Base-by-base conservation (phyloP, 805 yeast genomes). In the Kazachstania bromeliacearum region DNA sequence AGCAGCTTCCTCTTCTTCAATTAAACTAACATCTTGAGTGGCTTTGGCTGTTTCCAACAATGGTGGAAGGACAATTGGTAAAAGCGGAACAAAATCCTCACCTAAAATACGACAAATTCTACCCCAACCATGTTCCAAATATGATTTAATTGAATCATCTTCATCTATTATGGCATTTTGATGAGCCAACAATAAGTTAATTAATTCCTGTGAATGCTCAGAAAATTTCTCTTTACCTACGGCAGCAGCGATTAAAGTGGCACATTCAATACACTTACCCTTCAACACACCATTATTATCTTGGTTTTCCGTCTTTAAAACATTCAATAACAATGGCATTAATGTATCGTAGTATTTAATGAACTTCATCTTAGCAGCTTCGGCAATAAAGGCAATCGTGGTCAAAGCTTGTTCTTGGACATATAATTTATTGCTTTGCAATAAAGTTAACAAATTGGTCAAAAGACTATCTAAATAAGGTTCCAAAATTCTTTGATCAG, bases 391-490 rank as follows among this genome's bases (percentile, higher is more conserved):
- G 15, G 97, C 95, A 59, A 92, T 88, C 0, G 97, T 92, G 8
- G 97, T 88, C 39, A 92, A 70, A 12, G 88, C 96, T 65, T 92
- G 98, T 56, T 92, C 98, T 63, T 92, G 97, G 31, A 92, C 96
- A 52, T 87, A 92, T 46, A 87, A 73, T 59, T 87, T 85, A 26
- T 94, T 92, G 40, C 88, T 75, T 56, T 83, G 87, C 39, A 92
- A 68, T 18, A 89, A 66, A 1, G 75, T 78, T 38, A 92, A 67
- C 44, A 92, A 66, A 48, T 84, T 81, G 23, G 76, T 70, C 39
- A 92, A 67, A 50, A 92, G 65, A 46, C 70, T 75, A 57, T 92
- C 98, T 53, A 92, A 68, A 51, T 82, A 88, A n/a, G 97, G 97
- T 53, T 87, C 96, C 48, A 92, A 65, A 8, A 79, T 75, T 43